Evolutionary conservation across 2,329 filamentous ascomycete species (phyloP).

Genomic region (Colletotrichum sidae): DNA sequence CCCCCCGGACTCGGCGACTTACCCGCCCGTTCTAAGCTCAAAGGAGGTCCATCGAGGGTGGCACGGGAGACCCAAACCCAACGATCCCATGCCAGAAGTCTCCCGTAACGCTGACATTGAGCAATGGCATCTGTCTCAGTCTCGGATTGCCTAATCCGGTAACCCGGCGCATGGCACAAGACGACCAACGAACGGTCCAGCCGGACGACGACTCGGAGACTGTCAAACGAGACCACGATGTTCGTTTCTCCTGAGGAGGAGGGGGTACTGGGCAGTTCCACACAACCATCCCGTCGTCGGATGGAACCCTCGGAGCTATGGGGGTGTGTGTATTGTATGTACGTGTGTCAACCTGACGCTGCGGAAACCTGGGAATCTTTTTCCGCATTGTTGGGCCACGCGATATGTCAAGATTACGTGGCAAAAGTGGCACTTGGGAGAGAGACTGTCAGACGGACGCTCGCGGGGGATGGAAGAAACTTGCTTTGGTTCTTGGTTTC

Average conservation of each 20-base stretch:
- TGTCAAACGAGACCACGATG: constrained; percentile 9
- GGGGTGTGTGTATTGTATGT: no score
- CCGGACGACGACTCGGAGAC: neutral
- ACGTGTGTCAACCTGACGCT: no score
- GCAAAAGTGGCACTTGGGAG: no score
- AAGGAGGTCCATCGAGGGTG: neutral
- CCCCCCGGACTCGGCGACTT: constrained; percentile 14
- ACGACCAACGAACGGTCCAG: neutral
- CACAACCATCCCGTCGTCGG: no score
- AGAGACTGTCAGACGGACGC: no score
- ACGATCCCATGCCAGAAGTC: neutral
- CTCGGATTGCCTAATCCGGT: constrained; percentile 30
- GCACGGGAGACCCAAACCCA: neutral
- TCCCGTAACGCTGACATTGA: neutral
- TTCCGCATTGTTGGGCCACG: no score
- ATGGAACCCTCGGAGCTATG: no score
- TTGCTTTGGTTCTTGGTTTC: neutral
- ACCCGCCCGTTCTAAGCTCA: neutral
- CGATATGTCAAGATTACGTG: no score
- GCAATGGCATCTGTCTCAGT: neutral
- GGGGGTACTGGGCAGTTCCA: no score
- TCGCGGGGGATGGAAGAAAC: neutral
- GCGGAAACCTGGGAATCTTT: no score
- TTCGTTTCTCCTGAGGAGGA: no score
- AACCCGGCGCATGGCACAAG: constrained; percentile 27